These are phyloP conservation scores for Camellia lanceoleosa DNA, from an alignment of 148 eudicot genomes.

Conservation along the genomic window DNA sequence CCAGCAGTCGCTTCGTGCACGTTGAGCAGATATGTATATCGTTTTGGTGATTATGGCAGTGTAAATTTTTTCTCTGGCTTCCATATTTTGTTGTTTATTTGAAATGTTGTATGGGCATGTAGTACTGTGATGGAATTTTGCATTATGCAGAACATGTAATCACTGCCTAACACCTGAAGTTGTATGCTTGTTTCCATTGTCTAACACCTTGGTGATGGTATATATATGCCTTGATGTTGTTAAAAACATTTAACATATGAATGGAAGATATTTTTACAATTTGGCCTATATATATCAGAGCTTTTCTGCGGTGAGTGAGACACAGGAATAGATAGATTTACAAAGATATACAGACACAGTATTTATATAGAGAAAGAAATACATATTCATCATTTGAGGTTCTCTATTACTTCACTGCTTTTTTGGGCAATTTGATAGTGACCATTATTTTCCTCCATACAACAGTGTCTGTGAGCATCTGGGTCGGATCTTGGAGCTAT, in stretches of 20 bases:
- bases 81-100: conserved; percentile 5
- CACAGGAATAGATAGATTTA: too few species aligned
- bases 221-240: not conserved
- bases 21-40: conserved; percentile 16
- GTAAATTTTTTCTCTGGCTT: conserved; percentile 10
- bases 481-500: too few species aligned
- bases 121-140: not conserved
- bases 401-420: too few species aligned
- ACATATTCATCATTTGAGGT: too few species aligned
- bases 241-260: not conserved
- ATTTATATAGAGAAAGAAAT: too few species aligned
- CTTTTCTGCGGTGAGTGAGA: too few species aligned
- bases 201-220: not conserved
- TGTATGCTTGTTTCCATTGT: not conserved
- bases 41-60: not conserved
- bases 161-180: not conserved
- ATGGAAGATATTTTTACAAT: too few species aligned
- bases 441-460: too few species aligned
- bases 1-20: conserved; percentile 39
- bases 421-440: too few species aligned
- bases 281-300: too few species aligned
- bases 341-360: too few species aligned
- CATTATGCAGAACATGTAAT: not conserved
- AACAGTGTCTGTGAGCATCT: too few species aligned
- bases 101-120: conserved; percentile 4